Percentiles rank a stretch among this genome's conserved stretches.
These are phyloP conservation scores for Clonostachys solani DNA, from an alignment of 2,329 filamentous ascomycete species.

Conservation along the genomic window DNA sequence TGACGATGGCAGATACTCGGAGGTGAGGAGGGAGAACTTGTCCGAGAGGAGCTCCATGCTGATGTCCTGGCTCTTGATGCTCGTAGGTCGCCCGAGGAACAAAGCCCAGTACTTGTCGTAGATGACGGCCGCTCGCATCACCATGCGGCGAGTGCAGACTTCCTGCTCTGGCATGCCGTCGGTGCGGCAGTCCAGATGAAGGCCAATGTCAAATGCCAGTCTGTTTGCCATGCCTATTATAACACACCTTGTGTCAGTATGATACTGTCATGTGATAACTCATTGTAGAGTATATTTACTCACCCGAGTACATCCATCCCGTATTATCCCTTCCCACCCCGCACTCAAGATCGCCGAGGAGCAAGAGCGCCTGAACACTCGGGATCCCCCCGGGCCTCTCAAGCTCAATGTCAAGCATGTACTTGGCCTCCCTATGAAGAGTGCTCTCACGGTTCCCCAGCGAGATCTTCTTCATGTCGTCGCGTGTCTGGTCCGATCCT, in stretches of 20 bases:
- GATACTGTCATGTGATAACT: neutral
- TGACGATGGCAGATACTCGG: slow-evolving; percentile 14
- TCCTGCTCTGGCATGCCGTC: slow-evolving; percentile 39
- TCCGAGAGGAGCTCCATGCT: slow-evolving; percentile 40
- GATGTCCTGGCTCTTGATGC: slow-evolving; percentile 48
- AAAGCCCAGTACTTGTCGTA: slow-evolving; percentile 52
- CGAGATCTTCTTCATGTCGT: slow-evolving; percentile 41
- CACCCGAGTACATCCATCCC: slow-evolving; percentile 50
- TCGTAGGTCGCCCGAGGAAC: slow-evolving; percentile 47
- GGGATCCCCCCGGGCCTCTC: slow-evolving; percentile 47
- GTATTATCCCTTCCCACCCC: slow-evolving; percentile 48
- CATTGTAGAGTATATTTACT: slow-evolving; percentile 8
- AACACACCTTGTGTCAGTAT: neutral
- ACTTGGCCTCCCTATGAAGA: slow-evolving; percentile 47
- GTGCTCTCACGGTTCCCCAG: slow-evolving; percentile 43
- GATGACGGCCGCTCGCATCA: slow-evolving; percentile 45
- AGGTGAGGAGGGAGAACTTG: slow-evolving; percentile 35
- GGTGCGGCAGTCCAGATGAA: slow-evolving; percentile 39
- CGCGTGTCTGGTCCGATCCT: slow-evolving; percentile 40
- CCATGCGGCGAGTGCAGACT: slow-evolving; percentile 42
- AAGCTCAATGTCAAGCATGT: slow-evolving; percentile 48
- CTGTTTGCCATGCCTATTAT: slow-evolving; percentile 33
- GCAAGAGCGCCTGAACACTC: slow-evolving; percentile 44
- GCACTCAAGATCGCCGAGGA: slow-evolving; percentile 49
- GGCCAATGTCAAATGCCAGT: slow-evolving; percentile 40